A percentile compares a stretch with the other conserved stretches of the same genome.
Evolutionary conservation across 768 basidiomycete species (phyloP).

Genomic region (Pleurotus platypus): DNA sequence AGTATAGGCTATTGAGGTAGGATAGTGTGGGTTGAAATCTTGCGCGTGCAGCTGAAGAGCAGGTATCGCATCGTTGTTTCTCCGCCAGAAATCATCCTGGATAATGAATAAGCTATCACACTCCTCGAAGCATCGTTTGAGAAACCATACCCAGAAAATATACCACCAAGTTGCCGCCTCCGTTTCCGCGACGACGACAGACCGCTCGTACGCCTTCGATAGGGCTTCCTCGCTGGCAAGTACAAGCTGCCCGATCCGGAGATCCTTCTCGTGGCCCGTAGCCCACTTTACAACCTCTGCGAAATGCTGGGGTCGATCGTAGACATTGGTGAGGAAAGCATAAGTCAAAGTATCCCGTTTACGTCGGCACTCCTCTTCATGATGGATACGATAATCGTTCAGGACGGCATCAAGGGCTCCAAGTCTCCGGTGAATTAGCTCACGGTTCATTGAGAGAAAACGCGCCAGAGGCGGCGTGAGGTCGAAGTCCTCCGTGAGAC

Average conservation of each 20-base stretch:
- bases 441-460: constrained; percentile 57
- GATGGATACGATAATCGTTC: constrained; percentile 47
- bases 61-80: constrained; percentile 58
- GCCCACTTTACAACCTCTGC: constrained; percentile 39
- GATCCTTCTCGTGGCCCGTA: constrained; percentile 47
- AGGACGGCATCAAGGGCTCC: constrained; percentile 44
- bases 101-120: not conserved
- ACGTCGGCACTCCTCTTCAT: constrained; percentile 41
- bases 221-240: constrained; percentile 42
- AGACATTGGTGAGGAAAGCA: constrained; percentile 58
- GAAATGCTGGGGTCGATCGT: constrained; percentile 49
- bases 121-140: not conserved
- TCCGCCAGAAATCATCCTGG: constrained; percentile 74
- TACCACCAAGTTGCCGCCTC: constrained; percentile 72
- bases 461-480: constrained; percentile 59
- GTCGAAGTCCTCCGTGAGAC: constrained; percentile 63
- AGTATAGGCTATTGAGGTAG: constrained; percentile 67
- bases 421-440: constrained; percentile 40
- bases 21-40: constrained; percentile 73
- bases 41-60: constrained; percentile 42
- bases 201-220: constrained; percentile 48
- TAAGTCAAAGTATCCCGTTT: constrained; percentile 60
- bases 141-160: constrained; percentile 61
- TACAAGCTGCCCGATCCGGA: constrained; percentile 52
- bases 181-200: constrained; percentile 43